Conservation (phyloP, 306 rosid genomes). For the Trichosanthes truncata region DNA sequence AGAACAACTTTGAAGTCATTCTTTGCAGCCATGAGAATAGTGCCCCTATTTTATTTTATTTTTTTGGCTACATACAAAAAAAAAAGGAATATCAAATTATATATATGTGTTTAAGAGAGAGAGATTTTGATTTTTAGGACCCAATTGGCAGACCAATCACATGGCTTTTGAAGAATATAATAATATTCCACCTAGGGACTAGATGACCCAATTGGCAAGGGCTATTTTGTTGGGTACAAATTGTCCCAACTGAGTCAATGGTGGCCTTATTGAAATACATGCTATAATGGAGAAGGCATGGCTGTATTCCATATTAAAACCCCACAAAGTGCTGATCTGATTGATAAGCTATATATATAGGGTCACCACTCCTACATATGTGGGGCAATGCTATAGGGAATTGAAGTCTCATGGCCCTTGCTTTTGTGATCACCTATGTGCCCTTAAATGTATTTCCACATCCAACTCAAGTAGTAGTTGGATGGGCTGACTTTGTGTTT, state of each 20-base stretch:
- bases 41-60: neutral
- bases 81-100: neutral
- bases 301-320: neutral
- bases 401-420: neutral
- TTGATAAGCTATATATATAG: neutral
- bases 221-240: neutral
- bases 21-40: constrained; percentile 25
- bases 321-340: neutral
- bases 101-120: neutral
- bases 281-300: neutral
- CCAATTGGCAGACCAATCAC: constrained; percentile 5
- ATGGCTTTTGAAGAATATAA: neutral
- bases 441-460: neutral
- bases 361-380: constrained; percentile 2
- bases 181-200: neutral
- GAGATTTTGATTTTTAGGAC: neutral
- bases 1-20: constrained; percentile 15
- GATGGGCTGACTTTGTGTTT: neutral
- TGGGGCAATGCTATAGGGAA: neutral
- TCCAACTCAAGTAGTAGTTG: neutral
- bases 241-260: neutral
- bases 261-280: neutral
- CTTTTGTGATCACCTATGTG: neutral
- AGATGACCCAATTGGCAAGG: neutral
- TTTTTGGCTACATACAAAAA: neutral